Percentiles rank a stretch among this genome's conserved stretches.
These are phyloP conservation scores for Brassica incana DNA, from an alignment of 345 rosid species.

Conservation along the genomic window DNA sequence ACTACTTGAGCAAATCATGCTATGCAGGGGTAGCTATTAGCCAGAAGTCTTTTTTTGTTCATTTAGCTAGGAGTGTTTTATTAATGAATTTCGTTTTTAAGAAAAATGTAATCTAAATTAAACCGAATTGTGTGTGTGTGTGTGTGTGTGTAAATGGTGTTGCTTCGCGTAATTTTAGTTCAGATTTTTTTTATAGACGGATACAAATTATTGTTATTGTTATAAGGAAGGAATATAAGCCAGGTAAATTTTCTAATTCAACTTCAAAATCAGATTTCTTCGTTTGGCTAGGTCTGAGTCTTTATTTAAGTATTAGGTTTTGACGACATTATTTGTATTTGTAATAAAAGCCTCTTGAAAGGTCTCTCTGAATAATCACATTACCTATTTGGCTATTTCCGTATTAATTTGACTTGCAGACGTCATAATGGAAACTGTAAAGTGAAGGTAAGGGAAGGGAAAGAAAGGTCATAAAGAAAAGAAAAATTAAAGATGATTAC, in stretches of 20 bases:
- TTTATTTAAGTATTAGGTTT: not conserved
- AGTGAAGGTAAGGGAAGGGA: not conserved
- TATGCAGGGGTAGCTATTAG: not conserved
- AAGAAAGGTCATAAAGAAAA: not conserved
- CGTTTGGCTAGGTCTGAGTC: not conserved
- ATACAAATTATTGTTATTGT: too few relatives aligned
- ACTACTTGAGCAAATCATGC: not conserved
- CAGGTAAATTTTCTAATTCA: too few relatives aligned
- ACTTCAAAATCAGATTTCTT: not conserved
- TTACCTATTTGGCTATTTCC: not conserved
- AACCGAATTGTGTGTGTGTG: not conserved
- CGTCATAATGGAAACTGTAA: slow-evolving; percentile 8
- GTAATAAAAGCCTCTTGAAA: not conserved
- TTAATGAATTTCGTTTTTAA: not conserved
- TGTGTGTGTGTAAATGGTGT: too few relatives aligned
- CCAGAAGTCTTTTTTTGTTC: not conserved
- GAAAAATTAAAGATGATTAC: not conserved
- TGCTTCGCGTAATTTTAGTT: too few relatives aligned
- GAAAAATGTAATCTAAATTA: not conserved
- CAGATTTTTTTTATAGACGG: too few relatives aligned
- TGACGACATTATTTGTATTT: not conserved
- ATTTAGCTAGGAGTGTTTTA: not conserved
- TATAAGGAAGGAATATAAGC: too few relatives aligned
- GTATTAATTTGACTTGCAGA: slow-evolving; percentile 31
- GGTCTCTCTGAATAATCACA: not conserved